Evolutionary conservation across 176 grass and related monocot genomes (phyloP).

Genomic region (Chloris gayana): DNA sequence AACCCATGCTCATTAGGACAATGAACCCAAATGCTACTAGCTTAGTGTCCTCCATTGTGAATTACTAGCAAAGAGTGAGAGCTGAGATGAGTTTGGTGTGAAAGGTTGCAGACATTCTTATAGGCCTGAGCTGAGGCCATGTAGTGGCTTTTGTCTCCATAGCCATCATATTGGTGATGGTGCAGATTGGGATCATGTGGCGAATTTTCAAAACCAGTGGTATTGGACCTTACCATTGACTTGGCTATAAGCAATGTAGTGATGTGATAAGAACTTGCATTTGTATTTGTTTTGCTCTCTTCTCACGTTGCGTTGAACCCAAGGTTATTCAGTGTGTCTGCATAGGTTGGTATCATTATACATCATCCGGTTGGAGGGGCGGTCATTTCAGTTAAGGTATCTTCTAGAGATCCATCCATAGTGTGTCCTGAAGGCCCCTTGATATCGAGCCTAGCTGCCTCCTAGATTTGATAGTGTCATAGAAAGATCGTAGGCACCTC

Average conservation of each 20-base stretch:
- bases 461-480: not conserved
- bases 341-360: not conserved
- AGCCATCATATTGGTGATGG: not conserved
- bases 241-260: not conserved
- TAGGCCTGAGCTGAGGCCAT: constrained; percentile 9
- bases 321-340: not conserved
- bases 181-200: not conserved
- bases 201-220: not conserved
- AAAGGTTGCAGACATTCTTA: constrained; percentile 15
- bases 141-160: not conserved
- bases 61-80: not conserved
- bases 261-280: not conserved
- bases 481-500: not conserved
- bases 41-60: constrained; percentile 40
- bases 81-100: not conserved
- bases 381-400: too few relatives aligned
- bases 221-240: not conserved
- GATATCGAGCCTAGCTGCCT: not conserved
- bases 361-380: not conserved
- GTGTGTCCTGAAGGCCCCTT: not conserved
- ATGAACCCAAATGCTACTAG: constrained; percentile 35
- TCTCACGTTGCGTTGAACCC: not conserved
- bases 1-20: constrained; percentile 40
- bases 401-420: not conserved
- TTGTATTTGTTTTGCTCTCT: not conserved